Conservation (phyloP, 768 basidiomycete genomes). For the Suillus hirtellus region DNA sequence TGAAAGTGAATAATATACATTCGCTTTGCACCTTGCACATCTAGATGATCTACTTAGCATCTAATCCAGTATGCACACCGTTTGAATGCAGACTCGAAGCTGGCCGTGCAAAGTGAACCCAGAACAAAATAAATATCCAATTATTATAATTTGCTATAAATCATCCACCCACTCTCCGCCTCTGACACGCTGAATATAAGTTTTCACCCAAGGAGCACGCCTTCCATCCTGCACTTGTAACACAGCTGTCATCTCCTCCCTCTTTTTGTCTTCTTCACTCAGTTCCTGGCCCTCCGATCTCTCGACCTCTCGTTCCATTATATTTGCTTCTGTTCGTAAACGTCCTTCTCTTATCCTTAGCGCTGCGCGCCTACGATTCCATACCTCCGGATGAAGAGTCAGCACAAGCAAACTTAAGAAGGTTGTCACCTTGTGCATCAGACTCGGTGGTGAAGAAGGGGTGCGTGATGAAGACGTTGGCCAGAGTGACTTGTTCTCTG, state of each 20-base stretch:
- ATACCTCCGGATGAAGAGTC: slow-evolving; percentile 73
- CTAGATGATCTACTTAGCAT: not conserved
- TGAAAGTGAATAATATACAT: slow-evolving; percentile 45
- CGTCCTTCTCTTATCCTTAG: slow-evolving; percentile 65
- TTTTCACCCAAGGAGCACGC: slow-evolving; percentile 60
- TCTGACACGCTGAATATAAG: slow-evolving; percentile 65
- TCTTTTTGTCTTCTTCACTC: slow-evolving; percentile 35
- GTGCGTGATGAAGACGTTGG: slow-evolving; percentile 22
- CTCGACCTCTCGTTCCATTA: slow-evolving; percentile 28
- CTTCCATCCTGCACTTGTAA: slow-evolving; percentile 50
- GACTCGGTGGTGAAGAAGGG: slow-evolving; percentile 41
- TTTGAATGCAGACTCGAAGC: not conserved
- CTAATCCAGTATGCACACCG: slow-evolving; percentile 1
- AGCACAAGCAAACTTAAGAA: slow-evolving; percentile 58
- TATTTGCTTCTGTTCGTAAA: slow-evolving; percentile 64
- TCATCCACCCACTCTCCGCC: slow-evolving; percentile 72
- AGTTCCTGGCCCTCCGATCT: slow-evolving; percentile 32
- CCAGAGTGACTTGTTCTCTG: slow-evolving; percentile 55
- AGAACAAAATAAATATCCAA: slow-evolving; percentile 1
- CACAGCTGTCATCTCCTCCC: slow-evolving; percentile 36
- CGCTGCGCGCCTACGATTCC: slow-evolving; percentile 62
- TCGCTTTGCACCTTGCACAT: not conserved
- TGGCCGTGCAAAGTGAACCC: slow-evolving; percentile 5
- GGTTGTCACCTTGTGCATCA: slow-evolving; percentile 50
- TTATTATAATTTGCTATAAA: slow-evolving; percentile 36